These are phyloP conservation scores for Acanthamoeba divionensis DNA, from an alignment of 208 protist species.

Conservation along the genomic window DNA sequence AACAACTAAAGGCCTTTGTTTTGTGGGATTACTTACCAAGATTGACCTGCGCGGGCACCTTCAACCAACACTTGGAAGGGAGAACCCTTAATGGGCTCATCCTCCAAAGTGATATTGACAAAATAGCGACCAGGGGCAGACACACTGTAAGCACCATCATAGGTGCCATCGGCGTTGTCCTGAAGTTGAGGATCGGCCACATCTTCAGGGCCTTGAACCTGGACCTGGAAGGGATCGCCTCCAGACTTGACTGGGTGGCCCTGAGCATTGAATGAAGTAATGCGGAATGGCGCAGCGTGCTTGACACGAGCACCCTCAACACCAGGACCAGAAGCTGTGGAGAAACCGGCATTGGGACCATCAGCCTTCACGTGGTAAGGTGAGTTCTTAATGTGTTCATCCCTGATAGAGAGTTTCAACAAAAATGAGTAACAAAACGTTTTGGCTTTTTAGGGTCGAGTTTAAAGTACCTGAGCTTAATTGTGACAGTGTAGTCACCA, in stretches of 20 bases:
- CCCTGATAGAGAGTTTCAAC: background rate
- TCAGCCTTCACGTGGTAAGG: conserved; percentile 54
- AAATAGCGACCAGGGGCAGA: conserved; percentile 63
- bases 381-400: conserved; percentile 44
- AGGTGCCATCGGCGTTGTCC: conserved; percentile 74
- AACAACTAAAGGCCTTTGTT: background rate
- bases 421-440: background rate
- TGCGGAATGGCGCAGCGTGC: conserved; percentile 26
- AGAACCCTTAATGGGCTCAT: conserved; percentile 56
- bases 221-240: conserved; percentile 48
- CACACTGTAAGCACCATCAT: conserved; percentile 62
- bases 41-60: conserved; percentile 54
- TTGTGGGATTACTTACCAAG: background rate
- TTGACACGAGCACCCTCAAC: conserved; percentile 34
- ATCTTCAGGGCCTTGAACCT: conserved; percentile 45
- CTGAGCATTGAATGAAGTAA: conserved; percentile 51
- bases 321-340: conserved; percentile 48
- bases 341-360: conserved; percentile 35
- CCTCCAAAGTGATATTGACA: conserved; percentile 65
- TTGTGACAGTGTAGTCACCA: conserved; percentile 63
- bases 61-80: conserved; percentile 68
- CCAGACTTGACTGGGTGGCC: conserved; percentile 41
- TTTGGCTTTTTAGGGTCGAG: too few species aligned
- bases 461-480: conserved; percentile 7
- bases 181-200: conserved; percentile 57